These are phyloP conservation scores for Apophysomyces trapeziformis DNA, from an alignment of 371 early-diverging fungal genomes.

Conservation along the genomic window DNA sequence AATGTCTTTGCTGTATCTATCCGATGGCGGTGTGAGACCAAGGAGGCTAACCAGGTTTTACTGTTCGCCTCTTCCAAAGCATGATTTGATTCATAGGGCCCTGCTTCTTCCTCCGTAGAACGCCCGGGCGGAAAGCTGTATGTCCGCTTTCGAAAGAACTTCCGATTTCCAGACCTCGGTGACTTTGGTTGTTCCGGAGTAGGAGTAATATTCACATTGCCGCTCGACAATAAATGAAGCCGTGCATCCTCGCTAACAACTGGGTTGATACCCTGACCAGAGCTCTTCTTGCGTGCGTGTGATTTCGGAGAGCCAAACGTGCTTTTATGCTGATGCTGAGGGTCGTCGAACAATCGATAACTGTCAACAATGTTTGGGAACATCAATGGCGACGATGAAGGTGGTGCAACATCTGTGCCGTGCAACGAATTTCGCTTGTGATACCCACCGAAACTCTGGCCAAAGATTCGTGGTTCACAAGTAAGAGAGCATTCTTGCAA, in stretches of 20 bases:
- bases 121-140: constrained; percentile 47
- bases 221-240: not conserved
- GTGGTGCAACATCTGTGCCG: constrained; percentile 31
- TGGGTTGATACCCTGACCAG: constrained; percentile 14
- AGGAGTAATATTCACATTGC: not conserved
- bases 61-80: constrained; percentile 27
- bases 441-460: constrained; percentile 47
- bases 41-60: constrained; percentile 43
- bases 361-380: constrained; percentile 51
- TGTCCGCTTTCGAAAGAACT: constrained; percentile 35
- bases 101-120: constrained; percentile 1
- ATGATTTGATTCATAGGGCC: constrained; percentile 16
- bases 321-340: constrained; percentile 1
- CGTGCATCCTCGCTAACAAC: constrained; percentile 4
- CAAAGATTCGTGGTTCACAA: constrained; percentile 64
- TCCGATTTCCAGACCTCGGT: constrained; percentile 22
- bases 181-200: constrained; percentile 11
- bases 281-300: constrained; percentile 17
- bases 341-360: constrained; percentile 37
- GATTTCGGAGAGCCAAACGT: constrained; percentile 6
- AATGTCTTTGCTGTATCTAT: constrained; percentile 33
- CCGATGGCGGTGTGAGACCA: constrained; percentile 34
- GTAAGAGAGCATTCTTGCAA: constrained; percentile 59
- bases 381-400: constrained; percentile 38
- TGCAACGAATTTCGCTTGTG: constrained; percentile 22